phyloP scores from a whole-genome alignment of 148 eudicot species.

The Amaranthus hypochondriacus region DNA sequence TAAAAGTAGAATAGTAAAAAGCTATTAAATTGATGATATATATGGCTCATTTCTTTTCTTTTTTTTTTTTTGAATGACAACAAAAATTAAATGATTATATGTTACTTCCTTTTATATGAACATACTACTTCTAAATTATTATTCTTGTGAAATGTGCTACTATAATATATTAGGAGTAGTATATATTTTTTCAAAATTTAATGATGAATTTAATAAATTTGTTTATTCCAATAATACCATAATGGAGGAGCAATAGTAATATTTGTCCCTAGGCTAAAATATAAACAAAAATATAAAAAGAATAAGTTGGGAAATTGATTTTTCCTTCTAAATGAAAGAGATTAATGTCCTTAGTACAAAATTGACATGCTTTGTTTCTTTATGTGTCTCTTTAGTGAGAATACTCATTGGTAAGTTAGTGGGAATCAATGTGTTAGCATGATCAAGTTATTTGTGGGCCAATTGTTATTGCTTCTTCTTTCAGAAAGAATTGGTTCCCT shows the following conservation, averaged over 20 bases:
- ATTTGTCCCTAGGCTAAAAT: not conserved
- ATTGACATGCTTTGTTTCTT: slow-evolving; percentile 13
- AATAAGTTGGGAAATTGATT: not conserved
- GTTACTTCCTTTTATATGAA: not conserved
- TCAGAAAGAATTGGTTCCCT: slow-evolving; percentile 27
- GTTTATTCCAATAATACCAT: not conserved
- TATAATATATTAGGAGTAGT: not conserved
- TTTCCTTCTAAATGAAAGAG: not conserved
- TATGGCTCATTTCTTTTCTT: not conserved
- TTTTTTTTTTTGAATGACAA: not conserved
- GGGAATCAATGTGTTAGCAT: slow-evolving; percentile 14
- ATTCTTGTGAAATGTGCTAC: not conserved
- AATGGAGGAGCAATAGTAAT: not conserved
- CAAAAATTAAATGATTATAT: too few relatives aligned
- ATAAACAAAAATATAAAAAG: not conserved
- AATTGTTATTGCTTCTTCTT: slow-evolving; percentile 15
- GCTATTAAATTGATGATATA: too few relatives aligned
- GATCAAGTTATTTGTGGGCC: slow-evolving; percentile 27
- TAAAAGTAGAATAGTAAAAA: too few relatives aligned
- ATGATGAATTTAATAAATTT: not conserved
- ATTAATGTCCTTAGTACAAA: not conserved
- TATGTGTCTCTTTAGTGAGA: not conserved
- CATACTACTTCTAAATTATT: not conserved
- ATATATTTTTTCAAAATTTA: not conserved
- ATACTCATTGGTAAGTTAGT: not conserved